phyloP scores from a whole-genome alignment of 495 filamentous ascomycete genomes.

The Amniculicola lignicola region DNA sequence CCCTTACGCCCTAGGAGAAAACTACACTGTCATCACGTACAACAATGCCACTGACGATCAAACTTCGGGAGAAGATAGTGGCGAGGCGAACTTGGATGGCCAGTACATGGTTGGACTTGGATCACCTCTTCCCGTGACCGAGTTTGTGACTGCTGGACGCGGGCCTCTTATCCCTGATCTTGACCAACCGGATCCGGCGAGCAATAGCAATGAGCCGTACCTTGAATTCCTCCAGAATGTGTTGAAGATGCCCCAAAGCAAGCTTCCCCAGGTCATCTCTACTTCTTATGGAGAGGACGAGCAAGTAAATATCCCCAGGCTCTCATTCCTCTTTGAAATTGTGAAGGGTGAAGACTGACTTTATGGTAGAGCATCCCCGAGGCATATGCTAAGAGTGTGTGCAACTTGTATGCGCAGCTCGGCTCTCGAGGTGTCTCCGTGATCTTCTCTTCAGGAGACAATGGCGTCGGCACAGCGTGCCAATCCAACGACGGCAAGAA shows the following conservation, averaged over 20 bases:
- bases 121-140: constrained; percentile 35
- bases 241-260: constrained; percentile 23
- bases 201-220: constrained; percentile 41
- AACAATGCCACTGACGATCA: constrained; percentile 37
- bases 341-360: neutral
- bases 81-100: constrained; percentile 48
- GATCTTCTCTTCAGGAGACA: constrained; percentile 40
- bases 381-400: constrained; percentile 37
- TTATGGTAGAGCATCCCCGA: constrained; percentile 32
- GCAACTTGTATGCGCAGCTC: constrained; percentile 38
- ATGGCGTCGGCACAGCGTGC: constrained; percentile 37
- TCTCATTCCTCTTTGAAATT: too few relatives aligned
- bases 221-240: constrained; percentile 36
- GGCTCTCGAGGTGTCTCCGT: constrained; percentile 39
- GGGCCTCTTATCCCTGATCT: constrained; percentile 38
- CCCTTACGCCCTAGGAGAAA: constrained; percentile 46
- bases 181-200: constrained; percentile 28
- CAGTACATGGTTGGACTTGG: constrained; percentile 41
- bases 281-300: constrained; percentile 45
- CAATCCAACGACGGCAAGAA: constrained; percentile 35
- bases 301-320: constrained; percentile 4
- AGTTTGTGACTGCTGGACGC: constrained; percentile 38
- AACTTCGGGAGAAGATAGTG: constrained; percentile 31
- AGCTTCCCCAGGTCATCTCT: constrained; percentile 39
- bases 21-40: constrained; percentile 45